phyloP scores from a whole-genome alignment of 805 yeast genomes.

The Candida khao-thaluensis region DNA sequence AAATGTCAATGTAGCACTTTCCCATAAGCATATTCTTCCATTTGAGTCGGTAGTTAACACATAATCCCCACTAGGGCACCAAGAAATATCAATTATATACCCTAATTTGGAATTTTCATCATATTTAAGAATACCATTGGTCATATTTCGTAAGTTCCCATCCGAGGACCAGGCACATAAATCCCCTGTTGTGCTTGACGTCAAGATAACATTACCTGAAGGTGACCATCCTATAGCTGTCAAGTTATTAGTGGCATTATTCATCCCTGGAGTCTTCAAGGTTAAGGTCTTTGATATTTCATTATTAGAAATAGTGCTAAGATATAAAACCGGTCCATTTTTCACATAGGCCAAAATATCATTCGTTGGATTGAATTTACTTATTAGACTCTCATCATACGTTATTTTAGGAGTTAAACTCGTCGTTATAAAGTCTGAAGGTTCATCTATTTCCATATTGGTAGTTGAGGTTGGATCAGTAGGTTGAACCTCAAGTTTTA shows the following conservation, averaged over 20 bases:
- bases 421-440: conserved; percentile 24
- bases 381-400: conserved; percentile 45
- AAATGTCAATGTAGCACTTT: conserved; percentile 43
- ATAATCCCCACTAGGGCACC: conserved; percentile 59
- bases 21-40: conserved; percentile 58
- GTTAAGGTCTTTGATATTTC: conserved; percentile 30
- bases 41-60: conserved; percentile 57
- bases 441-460: conserved; percentile 7
- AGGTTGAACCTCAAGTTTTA: conserved; percentile 6
- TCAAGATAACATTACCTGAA: conserved; percentile 57
- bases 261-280: conserved; percentile 29
- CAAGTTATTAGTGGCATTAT: conserved; percentile 24
- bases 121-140: conserved; percentile 19
- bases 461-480: neutral
- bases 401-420: conserved; percentile 37
- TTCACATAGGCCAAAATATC: conserved; percentile 56
- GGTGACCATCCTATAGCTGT: conserved; percentile 61
- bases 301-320: conserved; percentile 34
- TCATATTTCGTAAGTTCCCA: conserved; percentile 58
- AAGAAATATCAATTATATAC: conserved; percentile 52
- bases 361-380: conserved; percentile 57
- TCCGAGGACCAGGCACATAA: conserved; percentile 74
- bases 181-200: conserved; percentile 71
- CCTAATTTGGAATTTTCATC: conserved; percentile 19
- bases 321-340: conserved; percentile 46